Percentiles rank a stretch among this genome's conserved stretches.
Conservation (phyloP, 2,329 filamentous ascomycete genomes). For the Penicillium sumatraense region DNA sequence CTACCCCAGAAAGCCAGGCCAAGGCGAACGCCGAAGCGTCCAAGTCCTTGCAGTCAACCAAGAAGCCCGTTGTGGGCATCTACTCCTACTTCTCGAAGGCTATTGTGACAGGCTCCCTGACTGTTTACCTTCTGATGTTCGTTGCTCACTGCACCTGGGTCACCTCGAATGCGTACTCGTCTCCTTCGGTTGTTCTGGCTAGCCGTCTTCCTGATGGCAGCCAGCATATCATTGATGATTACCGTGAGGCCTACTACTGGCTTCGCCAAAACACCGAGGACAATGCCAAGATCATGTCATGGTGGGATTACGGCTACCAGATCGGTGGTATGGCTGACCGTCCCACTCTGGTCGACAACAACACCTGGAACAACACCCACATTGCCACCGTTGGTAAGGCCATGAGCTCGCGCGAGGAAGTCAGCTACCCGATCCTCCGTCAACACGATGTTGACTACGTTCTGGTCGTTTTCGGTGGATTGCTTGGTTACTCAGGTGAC, state of each 20-base stretch:
- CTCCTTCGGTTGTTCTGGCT: slow-evolving; percentile 92
- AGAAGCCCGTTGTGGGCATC: slow-evolving; percentile 78
- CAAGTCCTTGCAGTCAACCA: slow-evolving; percentile 67
- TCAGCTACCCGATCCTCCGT: slow-evolving; percentile 97
- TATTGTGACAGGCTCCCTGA: slow-evolving; percentile 72
- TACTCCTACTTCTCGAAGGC: slow-evolving; percentile 80
- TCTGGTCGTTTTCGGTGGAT: slow-evolving; percentile 93
- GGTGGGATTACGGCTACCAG: slow-evolving; percentile 99
- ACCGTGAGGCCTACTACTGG: slow-evolving; percentile 99
- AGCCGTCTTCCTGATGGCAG: slow-evolving; percentile 91
- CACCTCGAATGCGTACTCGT: slow-evolving; percentile 98
- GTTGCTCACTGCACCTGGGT: slow-evolving; percentile 99
- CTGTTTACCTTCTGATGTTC: slow-evolving; percentile 85
- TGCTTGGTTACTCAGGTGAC: slow-evolving; percentile 95
- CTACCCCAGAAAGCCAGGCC: slow-evolving; percentile 46
- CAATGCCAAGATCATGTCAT: slow-evolving; percentile 98
- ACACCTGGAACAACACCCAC: slow-evolving; percentile 99
- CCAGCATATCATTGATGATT: slow-evolving; percentile 99
- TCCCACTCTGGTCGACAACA: slow-evolving; percentile 97
- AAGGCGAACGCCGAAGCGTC: slow-evolving; percentile 45
- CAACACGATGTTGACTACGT: slow-evolving; percentile 99
- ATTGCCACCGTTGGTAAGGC: slow-evolving; percentile 99
- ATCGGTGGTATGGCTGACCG: slow-evolving; percentile 99
- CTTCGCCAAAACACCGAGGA: slow-evolving; percentile 93
- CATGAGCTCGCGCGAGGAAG: slow-evolving; percentile 96